Conservation (phyloP, 768 basidiomycete genomes). For the Phylloporus arenicola region DNA sequence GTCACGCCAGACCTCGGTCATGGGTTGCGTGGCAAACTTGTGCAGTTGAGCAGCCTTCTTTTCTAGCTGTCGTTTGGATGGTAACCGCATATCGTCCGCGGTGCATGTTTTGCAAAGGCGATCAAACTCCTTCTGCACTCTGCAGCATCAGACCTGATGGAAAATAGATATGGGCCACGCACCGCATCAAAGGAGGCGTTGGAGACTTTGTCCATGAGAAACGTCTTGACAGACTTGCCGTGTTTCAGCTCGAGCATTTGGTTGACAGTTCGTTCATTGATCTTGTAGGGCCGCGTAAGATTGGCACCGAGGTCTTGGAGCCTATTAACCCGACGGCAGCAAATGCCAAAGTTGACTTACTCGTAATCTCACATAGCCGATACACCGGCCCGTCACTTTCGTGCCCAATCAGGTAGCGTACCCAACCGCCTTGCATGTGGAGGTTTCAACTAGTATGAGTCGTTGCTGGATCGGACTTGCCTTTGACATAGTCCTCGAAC, state of each 20-base stretch:
- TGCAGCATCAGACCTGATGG: slow-evolving; percentile 6
- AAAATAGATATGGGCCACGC: slow-evolving; percentile 21
- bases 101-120: slow-evolving; percentile 44
- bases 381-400: slow-evolving; percentile 61
- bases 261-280: slow-evolving; percentile 61
- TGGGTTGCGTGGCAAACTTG: slow-evolving; percentile 50
- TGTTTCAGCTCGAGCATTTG: slow-evolving; percentile 71
- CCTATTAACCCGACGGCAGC: slow-evolving; percentile 2
- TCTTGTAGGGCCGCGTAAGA: slow-evolving; percentile 59
- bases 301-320: slow-evolving; percentile 48
- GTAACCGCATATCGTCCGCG: slow-evolving; percentile 56
- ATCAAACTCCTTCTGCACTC: slow-evolving; percentile 64
- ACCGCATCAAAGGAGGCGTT: slow-evolving; percentile 65
- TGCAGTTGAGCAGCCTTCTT: slow-evolving; percentile 61
- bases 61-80: slow-evolving; percentile 60
- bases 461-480: slow-evolving; percentile 34
- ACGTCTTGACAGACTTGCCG: slow-evolving; percentile 57
- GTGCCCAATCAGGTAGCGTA: slow-evolving; percentile 73
- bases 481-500: slow-evolving; percentile 80
- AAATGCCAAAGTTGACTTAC: slow-evolving; percentile 42
- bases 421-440: slow-evolving; percentile 62
- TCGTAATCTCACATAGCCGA: slow-evolving; percentile 72
- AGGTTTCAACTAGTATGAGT: slow-evolving; percentile 6
- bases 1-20: slow-evolving; percentile 68
- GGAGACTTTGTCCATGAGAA: slow-evolving; percentile 83